These are phyloP conservation scores for Chaetomiaceae sp. DNA, from an alignment of 2,329 filamentous ascomycete genomes.

Conservation along the genomic window DNA sequence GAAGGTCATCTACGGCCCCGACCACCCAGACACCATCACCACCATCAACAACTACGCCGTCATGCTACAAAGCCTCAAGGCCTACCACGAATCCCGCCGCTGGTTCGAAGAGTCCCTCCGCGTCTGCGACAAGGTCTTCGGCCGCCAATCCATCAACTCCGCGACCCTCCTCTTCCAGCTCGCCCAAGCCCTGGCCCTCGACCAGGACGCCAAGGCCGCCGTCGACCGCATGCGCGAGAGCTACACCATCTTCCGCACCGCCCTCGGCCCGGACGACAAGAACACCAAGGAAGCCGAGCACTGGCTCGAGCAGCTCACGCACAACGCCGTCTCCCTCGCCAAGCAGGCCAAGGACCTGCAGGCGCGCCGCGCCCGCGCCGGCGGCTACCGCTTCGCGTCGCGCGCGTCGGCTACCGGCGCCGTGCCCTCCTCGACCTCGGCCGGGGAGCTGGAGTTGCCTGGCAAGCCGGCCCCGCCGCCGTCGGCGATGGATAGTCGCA, in stretches of 20 bases:
- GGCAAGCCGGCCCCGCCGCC: conserved; percentile 32
- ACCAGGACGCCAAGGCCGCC: conserved; percentile 87
- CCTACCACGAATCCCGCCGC: conserved; percentile 86
- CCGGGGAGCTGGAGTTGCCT: conserved; percentile 34
- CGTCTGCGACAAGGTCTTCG: conserved; percentile 85
- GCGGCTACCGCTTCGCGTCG: conserved; percentile 63
- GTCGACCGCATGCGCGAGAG: conserved; percentile 93
- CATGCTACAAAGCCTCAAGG: conserved; percentile 94
- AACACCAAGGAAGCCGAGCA: conserved; percentile 97
- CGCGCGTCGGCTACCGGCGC: conserved; percentile 38
- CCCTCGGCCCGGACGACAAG: conserved; percentile 84
- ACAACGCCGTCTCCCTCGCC: conserved; percentile 89
- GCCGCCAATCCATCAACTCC: conserved; percentile 84
- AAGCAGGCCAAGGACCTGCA: conserved; percentile 89
- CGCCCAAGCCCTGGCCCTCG: conserved; percentile 89
- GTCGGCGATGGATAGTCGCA: conserved; percentile 66
- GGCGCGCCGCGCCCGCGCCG: conserved; percentile 64
- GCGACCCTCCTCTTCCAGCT: conserved; percentile 96
- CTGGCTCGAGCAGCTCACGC: conserved; percentile 93
- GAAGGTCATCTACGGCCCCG: conserved; percentile 92
- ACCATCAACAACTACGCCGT: conserved; percentile 98
- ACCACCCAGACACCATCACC: conserved; percentile 96
- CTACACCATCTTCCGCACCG: conserved; percentile 86
- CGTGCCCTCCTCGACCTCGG: conserved; percentile 25
- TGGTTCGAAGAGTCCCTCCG: conserved; percentile 95